Conservation (phyloP, 768 basidiomycete species). For the Leccinum longicurvipes region DNA sequence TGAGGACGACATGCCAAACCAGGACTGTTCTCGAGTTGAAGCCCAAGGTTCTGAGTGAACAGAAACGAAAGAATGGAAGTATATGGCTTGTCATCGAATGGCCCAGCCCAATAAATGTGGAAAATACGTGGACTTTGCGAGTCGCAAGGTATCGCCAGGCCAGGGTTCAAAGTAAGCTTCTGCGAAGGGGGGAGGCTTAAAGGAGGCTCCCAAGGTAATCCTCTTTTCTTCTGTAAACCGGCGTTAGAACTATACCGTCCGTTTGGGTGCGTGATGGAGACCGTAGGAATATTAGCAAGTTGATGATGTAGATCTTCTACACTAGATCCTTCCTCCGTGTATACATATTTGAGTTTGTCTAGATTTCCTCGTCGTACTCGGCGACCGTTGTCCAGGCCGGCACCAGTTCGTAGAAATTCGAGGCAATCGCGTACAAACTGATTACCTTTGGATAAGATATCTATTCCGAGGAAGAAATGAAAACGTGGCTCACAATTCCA, state of each 20-base stretch:
- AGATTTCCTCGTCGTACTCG: conserved; percentile 69
- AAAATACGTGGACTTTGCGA: conserved; percentile 76
- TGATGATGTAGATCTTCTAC: conserved; percentile 6
- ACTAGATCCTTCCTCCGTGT: conserved; percentile 45
- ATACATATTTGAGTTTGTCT: conserved; percentile 81
- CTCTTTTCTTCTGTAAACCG: conserved; percentile 56
- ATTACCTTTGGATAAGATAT: conserved; percentile 1
- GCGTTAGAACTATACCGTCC: conserved; percentile 46
- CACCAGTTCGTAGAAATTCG: conserved; percentile 83
- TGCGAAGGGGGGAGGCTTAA: conserved; percentile 46
- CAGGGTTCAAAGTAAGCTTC: conserved; percentile 40
- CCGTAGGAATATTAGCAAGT: conserved; percentile 16
- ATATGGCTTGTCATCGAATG: conserved; percentile 97
- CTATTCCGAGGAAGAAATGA: neutral
- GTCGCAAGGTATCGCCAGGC: conserved; percentile 56
- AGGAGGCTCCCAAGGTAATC: conserved; percentile 54
- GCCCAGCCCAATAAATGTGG: conserved; percentile 97
- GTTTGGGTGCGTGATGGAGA: conserved; percentile 22
- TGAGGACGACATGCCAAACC: conserved; percentile 70
- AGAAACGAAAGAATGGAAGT: conserved; percentile 89
- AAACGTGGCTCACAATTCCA: conserved; percentile 50
- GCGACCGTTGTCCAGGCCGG: conserved; percentile 75
- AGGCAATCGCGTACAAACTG: conserved; percentile 96
- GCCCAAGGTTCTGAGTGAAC: conserved; percentile 86
- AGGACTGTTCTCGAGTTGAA: conserved; percentile 48